Evolutionary conservation across 164 flowering plant species (phyloP).

Genomic region (Tinospora cordifolia): DNA sequence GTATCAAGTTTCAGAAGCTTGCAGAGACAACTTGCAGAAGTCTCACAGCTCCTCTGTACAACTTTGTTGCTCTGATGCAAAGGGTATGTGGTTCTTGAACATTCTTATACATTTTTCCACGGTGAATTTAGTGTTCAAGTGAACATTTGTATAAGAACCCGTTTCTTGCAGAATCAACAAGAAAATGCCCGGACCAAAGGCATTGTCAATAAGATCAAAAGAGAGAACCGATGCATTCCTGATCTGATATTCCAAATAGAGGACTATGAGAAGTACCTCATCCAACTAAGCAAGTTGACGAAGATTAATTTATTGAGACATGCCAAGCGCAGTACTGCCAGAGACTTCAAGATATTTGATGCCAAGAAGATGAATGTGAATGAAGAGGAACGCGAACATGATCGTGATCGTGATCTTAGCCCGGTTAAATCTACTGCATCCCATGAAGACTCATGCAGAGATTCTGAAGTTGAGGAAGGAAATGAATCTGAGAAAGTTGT

Average conservation of each 20-base stretch:
- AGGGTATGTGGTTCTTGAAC: constrained; percentile 27
- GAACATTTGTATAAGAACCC: neutral
- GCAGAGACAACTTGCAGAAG: constrained; percentile 73
- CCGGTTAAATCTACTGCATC: constrained; percentile 18
- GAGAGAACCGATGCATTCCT: constrained; percentile 77
- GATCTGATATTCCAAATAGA: constrained; percentile 81
- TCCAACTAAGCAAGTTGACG: constrained; percentile 68
- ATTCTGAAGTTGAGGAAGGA: constrained; percentile 33
- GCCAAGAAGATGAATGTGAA: constrained; percentile 10
- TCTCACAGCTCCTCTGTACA: constrained; percentile 65
- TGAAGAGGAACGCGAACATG: constrained; percentile 32
- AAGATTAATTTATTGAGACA: constrained; percentile 68
- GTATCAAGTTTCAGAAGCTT: constrained; percentile 59
- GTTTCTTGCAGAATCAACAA: constrained; percentile 51
- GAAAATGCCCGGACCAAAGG: constrained; percentile 41
- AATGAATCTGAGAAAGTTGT: constrained; percentile 26
- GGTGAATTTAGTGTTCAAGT: neutral
- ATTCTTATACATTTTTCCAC: neutral
- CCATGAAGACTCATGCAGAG: constrained; percentile 29
- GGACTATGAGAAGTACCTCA: constrained; percentile 74
- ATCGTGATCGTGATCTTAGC: constrained; percentile 21
- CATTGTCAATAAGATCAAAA: constrained; percentile 53
- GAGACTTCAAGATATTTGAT: constrained; percentile 66
- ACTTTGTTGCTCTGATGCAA: constrained; percentile 57
- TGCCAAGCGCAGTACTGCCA: constrained; percentile 74